phyloP scores from a whole-genome alignment of 768 basidiomycete genomes.

The Lentinula sp. region DNA sequence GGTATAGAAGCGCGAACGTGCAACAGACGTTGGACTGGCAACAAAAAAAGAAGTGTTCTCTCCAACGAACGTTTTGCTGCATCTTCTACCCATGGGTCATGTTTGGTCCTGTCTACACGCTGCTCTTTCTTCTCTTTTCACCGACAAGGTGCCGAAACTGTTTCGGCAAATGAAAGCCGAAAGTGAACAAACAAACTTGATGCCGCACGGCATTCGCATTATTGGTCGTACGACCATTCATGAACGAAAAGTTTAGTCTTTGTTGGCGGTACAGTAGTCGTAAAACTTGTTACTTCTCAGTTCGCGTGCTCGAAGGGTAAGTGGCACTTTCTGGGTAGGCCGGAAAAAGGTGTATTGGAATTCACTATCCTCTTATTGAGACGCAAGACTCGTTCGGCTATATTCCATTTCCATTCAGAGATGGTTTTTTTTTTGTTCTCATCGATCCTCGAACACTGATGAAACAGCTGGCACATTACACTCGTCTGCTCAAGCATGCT shows the following conservation, averaged over 20 bases:
- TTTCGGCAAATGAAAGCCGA: not conserved
- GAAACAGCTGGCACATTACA: not conserved
- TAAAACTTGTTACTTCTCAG: too few relatives aligned
- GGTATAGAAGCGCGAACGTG: not conserved
- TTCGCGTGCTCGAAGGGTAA: too few relatives aligned
- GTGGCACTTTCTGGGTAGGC: not conserved
- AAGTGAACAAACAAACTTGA: not conserved
- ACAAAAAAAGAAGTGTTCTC: not conserved
- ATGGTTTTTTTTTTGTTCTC: not conserved
- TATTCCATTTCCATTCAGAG: not conserved
- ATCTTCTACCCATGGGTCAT: not conserved
- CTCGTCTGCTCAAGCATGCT: not conserved
- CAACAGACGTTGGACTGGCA: not conserved
- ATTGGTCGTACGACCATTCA: not conserved
- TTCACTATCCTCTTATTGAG: not conserved
- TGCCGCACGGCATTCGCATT: not conserved
- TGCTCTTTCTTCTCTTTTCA: not conserved
- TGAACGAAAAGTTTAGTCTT: not conserved
- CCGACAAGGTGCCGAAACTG: not conserved
- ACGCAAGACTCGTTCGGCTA: not conserved
- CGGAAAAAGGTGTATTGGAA: not conserved
- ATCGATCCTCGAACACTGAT: not conserved
- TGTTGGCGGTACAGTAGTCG: not conserved
- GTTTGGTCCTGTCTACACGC: not conserved
- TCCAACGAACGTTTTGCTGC: not conserved